These are phyloP conservation scores for Yamadazyma triangularis DNA, from an alignment of 1,139 yeast species.

Conservation along the genomic window DNA sequence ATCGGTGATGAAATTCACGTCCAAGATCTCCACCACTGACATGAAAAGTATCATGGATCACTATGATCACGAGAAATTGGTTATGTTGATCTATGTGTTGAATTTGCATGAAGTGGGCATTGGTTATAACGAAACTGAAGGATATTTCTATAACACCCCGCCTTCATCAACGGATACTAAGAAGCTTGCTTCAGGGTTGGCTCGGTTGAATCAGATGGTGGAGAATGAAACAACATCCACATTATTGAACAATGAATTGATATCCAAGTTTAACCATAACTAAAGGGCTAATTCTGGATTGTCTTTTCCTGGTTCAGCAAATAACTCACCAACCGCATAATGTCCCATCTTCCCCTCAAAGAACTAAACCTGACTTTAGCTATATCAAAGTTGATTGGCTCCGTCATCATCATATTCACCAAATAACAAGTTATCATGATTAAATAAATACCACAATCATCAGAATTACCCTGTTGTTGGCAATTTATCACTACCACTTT, in stretches of 20 bases:
- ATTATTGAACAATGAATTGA: background rate
- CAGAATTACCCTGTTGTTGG: constrained; percentile 42
- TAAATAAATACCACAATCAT: constrained; percentile 44
- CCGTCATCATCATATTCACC: constrained; percentile 20
- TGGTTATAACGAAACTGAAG: constrained; percentile 9
- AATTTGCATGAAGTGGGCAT: constrained; percentile 9
- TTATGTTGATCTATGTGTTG: constrained; percentile 10
- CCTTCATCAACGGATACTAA: too few species aligned
- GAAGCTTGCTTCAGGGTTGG: too few species aligned
- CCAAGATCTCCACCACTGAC: constrained; percentile 7
- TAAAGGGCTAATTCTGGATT: background rate
- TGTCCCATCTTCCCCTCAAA: constrained; percentile 24
- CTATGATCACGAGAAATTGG: constrained; percentile 6
- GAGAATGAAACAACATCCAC: background rate
- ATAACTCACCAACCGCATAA: constrained; percentile 14
- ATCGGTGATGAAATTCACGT: constrained; percentile 10
- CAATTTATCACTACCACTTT: constrained; percentile 26
- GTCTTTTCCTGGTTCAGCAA: too few species aligned
- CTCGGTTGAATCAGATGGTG: background rate
- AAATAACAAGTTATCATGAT: constrained; percentile 38
- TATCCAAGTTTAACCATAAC: background rate
- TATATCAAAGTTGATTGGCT: constrained; percentile 22
- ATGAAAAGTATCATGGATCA: constrained; percentile 5
- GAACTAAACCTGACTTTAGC: constrained; percentile 24
- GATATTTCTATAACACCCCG: constrained; percentile 9